Percentiles rank a stretch among this genome's conserved stretches.
These are phyloP conservation scores for Ambrosia hybrid DNA, from an alignment of 140 eudicot species.

Conservation along the genomic window DNA sequence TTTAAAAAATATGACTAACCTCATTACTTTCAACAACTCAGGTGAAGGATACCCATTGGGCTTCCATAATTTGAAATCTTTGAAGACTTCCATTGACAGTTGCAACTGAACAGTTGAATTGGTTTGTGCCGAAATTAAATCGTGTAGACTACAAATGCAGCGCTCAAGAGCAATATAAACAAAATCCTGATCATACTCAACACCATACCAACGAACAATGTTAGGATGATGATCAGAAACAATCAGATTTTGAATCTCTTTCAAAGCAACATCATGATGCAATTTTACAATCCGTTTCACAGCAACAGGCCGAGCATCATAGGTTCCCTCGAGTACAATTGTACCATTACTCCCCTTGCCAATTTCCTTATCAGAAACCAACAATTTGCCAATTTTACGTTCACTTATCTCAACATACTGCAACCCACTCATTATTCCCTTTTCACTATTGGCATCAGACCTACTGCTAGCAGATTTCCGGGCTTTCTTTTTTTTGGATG, in stretches of 20 bases:
- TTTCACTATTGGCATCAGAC: slow-evolving; percentile 29
- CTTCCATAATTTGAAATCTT: slow-evolving; percentile 63
- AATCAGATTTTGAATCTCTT: slow-evolving; percentile 87
- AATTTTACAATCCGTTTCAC: slow-evolving; percentile 83
- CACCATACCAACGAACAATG: slow-evolving; percentile 83
- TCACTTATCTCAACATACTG: slow-evolving; percentile 28
- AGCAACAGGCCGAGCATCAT: slow-evolving; percentile 87
- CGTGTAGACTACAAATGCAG: slow-evolving; percentile 72
- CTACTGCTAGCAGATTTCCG: slow-evolving; percentile 47
- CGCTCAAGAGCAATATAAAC: slow-evolving; percentile 80
- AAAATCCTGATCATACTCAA: slow-evolving; percentile 85
- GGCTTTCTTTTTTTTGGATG: slow-evolving; percentile 65
- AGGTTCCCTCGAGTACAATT: slow-evolving; percentile 72
- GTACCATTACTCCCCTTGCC: slow-evolving; percentile 99
- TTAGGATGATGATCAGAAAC: slow-evolving; percentile 93
- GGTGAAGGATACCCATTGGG: slow-evolving; percentile 79
- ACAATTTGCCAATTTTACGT: slow-evolving; percentile 65
- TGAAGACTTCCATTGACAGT: slow-evolving; percentile 19
- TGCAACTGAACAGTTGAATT: slow-evolving; percentile 32
- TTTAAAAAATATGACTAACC: slow-evolving; percentile 49
- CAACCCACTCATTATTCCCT: slow-evolving; percentile 25
- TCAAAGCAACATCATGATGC: slow-evolving; percentile 82
- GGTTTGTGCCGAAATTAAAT: slow-evolving; percentile 44
- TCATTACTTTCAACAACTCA: slow-evolving; percentile 72
- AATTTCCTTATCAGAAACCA: slow-evolving; percentile 59